phyloP scores from a whole-genome alignment of 306 rosid species.

The Acacia melanoxylon region DNA sequence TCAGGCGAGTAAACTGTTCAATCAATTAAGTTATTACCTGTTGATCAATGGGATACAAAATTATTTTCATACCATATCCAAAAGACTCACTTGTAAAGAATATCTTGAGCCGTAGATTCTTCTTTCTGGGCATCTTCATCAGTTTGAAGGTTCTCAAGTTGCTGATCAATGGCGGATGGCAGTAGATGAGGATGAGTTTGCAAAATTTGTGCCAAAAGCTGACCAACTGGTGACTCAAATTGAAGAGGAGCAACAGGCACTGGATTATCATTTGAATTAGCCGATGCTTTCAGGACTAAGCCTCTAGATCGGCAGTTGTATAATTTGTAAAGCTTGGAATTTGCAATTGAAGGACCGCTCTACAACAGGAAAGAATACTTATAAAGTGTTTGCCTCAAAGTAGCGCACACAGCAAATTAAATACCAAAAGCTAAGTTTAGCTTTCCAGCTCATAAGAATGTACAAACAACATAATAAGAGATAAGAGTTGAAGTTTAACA shows the following conservation, averaged over 20 bases:
- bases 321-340: conserved; percentile 51
- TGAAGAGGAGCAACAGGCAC: conserved; percentile 75
- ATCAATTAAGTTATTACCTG: background rate
- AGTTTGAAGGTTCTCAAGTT: conserved; percentile 83
- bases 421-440: conserved; percentile 9
- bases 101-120: conserved; percentile 49
- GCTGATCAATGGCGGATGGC: conserved; percentile 83
- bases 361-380: conserved; percentile 22
- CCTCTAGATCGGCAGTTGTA: conserved; percentile 63
- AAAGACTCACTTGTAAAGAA: conserved; percentile 71
- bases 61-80: background rate
- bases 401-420: background rate
- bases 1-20: background rate
- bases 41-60: background rate
- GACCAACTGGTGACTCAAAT: conserved; percentile 84
- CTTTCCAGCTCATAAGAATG: background rate
- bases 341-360: conserved; percentile 62
- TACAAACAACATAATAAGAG: conserved; percentile 1
- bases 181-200: conserved; percentile 88
- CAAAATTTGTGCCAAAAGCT: conserved; percentile 82
- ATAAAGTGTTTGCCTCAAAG: conserved; percentile 1
- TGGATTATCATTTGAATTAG: conserved; percentile 58
- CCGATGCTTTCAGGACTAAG: conserved; percentile 61
- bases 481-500: background rate
- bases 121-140: conserved; percentile 53